Evolutionary conservation across 495 filamentous ascomycete genomes (phyloP).

Genomic region (Filosporella fistucella): DNA sequence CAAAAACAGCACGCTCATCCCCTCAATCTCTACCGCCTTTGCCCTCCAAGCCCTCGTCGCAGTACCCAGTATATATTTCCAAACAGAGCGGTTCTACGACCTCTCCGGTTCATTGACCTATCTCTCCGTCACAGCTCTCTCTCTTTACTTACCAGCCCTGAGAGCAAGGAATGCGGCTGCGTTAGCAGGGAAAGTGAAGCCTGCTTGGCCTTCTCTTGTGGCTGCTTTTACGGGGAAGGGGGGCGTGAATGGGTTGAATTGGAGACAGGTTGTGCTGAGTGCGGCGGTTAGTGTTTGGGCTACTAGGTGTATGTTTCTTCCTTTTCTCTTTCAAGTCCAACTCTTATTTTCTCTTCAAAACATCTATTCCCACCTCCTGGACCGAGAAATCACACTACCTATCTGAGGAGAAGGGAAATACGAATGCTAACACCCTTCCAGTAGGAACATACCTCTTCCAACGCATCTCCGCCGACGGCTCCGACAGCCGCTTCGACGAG

Average conservation of each 20-base stretch:
- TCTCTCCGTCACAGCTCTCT: constrained; percentile 49
- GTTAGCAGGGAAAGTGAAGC: constrained; percentile 31
- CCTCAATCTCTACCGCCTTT: constrained; percentile 50
- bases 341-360: neutral
- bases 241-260: constrained; percentile 41
- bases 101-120: constrained; percentile 59
- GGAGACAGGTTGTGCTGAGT: constrained; percentile 56
- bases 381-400: no score
- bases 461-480: constrained; percentile 45
- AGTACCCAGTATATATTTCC: constrained; percentile 50
- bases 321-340: neutral
- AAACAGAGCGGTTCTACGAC: constrained; percentile 62
- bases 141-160: constrained; percentile 55
- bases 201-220: constrained; percentile 43
- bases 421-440: no score
- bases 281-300: constrained; percentile 55
- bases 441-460: constrained; percentile 57
- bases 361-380: no score
- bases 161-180: constrained; percentile 39
- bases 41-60: constrained; percentile 51
- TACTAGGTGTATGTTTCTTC: constrained; percentile 39
- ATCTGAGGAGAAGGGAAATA: no score
- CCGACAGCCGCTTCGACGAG: constrained; percentile 57
- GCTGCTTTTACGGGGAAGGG: constrained; percentile 30
- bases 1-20: constrained; percentile 41